phyloP scores from a whole-genome alignment of 805 yeast genomes.

The Kluyveromyces lactis region DNA sequence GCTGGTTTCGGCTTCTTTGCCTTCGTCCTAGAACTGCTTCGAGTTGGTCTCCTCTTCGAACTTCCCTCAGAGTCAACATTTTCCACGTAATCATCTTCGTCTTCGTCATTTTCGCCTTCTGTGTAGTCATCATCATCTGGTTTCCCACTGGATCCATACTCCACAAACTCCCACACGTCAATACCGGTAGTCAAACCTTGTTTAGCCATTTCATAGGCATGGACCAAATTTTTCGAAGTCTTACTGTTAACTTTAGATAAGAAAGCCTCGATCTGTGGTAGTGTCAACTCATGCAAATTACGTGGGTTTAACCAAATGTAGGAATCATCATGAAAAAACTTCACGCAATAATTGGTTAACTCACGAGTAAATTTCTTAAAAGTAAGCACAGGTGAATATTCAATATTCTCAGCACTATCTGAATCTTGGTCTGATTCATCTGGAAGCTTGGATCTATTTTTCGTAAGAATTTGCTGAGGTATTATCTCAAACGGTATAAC shows the following conservation, averaged over 20 bases:
- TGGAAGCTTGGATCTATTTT: conserved; percentile 1
- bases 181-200: conserved; percentile 25
- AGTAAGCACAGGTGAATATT: conserved; percentile 18
- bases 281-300: conserved; percentile 17
- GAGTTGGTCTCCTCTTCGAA: conserved; percentile 29
- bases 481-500: conserved; percentile 52
- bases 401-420: conserved; percentile 14
- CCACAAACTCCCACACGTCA: conserved; percentile 29
- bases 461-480: conserved; percentile 43
- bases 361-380: conserved; percentile 17
- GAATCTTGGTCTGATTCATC: conserved; percentile 10
- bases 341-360: conserved; percentile 23
- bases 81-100: conserved; percentile 19
- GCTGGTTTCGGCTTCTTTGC: conserved; percentile 18
- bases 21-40: conserved; percentile 17
- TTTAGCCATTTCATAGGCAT: conserved; percentile 45
- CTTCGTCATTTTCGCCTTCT: conserved; percentile 25
- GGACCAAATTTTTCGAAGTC: conserved; percentile 39
- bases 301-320: conserved; percentile 26
- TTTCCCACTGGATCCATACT: conserved; percentile 28
- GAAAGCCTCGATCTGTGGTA: conserved; percentile 20
- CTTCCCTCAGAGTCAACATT: conserved; percentile 9
- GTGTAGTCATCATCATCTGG: conserved; percentile 25
- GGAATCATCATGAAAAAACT: conserved; percentile 28
- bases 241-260: conserved; percentile 33